phyloP scores from a whole-genome alignment of 306 rosid species.

The Biancaea sappan region DNA sequence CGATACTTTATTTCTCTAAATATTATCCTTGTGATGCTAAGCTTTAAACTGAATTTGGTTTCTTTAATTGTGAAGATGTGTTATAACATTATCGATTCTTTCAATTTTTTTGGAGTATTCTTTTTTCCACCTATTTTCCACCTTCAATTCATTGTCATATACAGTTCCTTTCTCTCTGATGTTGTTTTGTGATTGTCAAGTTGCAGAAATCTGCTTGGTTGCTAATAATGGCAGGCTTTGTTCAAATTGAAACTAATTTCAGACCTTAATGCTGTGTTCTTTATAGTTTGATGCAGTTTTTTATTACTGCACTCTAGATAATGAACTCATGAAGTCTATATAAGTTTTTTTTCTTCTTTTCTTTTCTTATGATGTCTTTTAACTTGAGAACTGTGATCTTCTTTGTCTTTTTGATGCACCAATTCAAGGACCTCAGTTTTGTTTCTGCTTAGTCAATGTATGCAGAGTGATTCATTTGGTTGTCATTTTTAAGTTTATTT shows the following conservation, averaged over 20 bases:
- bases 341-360: not conserved
- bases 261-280: not conserved
- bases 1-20: not conserved
- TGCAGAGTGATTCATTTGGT: conserved; percentile 6
- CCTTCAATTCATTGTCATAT: not conserved
- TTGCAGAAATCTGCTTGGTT: not conserved
- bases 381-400: not conserved
- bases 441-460: not conserved
- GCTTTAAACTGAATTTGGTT: not conserved
- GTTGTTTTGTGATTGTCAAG: not conserved
- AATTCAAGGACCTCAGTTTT: not conserved
- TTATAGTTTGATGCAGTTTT: not conserved
- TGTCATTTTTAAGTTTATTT: not conserved
- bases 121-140: not conserved
- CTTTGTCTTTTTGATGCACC: too few species aligned
- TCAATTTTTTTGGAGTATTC: not conserved
- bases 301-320: not conserved
- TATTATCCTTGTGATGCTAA: not conserved
- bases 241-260: not conserved
- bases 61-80: not conserved
- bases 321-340: not conserved
- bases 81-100: not conserved
- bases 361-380: not conserved
- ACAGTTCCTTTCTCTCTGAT: not conserved
- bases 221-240: not conserved